Percentiles rank a stretch among this genome's conserved stretches.
These are phyloP conservation scores for Sindora glabra DNA, from an alignment of 306 rosid species.

Conservation along the genomic window DNA sequence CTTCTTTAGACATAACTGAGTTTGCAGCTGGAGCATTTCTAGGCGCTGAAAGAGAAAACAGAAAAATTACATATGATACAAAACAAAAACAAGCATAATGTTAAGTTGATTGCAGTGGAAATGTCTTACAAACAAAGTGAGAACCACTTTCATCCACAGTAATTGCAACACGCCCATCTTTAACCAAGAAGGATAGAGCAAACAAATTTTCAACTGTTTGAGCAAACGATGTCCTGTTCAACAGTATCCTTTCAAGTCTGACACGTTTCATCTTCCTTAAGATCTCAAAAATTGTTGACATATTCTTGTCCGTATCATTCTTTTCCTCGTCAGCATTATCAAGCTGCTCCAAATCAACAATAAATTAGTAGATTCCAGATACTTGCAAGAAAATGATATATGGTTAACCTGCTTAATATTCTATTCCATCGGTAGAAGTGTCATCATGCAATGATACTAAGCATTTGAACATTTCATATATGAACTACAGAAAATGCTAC, in stretches of 20 bases:
- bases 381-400: background rate
- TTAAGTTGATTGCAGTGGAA: background rate
- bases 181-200: constrained; percentile 71
- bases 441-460: background rate
- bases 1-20: constrained; percentile 37
- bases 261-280: constrained; percentile 38
- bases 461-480: background rate
- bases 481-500: background rate
- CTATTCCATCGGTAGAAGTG: background rate
- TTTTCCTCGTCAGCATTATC: constrained; percentile 33
- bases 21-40: constrained; percentile 63
- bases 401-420: background rate
- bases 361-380: background rate
- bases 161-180: constrained; percentile 79
- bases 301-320: constrained; percentile 73
- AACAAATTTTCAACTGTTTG: constrained; percentile 83
- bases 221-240: constrained; percentile 63
- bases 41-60: constrained; percentile 44
- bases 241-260: constrained; percentile 46
- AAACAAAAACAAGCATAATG: background rate
- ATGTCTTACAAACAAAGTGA: constrained; percentile 63
- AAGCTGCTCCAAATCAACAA: constrained; percentile 40
- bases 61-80: background rate
- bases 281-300: constrained; percentile 57
- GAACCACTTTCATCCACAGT: constrained; percentile 35